Conservation (phyloP, 73 alveolate genomes). For the Tetrahymena thermophila region DNA sequence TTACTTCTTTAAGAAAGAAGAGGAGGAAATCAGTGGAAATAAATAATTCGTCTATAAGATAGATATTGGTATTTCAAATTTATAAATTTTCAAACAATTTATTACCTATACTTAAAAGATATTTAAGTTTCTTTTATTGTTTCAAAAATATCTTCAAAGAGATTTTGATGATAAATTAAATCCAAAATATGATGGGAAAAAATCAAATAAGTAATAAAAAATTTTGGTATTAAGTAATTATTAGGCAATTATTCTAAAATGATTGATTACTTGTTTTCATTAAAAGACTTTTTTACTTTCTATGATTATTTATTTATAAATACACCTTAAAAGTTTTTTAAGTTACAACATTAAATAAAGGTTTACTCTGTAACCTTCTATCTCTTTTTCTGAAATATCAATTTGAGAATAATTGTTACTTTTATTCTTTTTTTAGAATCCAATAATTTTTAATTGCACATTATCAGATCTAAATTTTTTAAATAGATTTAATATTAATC, state of each 20-base stretch:
- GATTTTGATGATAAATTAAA: not conserved
- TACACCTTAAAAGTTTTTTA: too few species aligned
- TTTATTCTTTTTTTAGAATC: too few species aligned
- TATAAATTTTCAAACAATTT: too few species aligned
- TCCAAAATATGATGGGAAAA: not conserved
- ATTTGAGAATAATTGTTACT: not conserved
- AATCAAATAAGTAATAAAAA: not conserved
- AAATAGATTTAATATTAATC: too few species aligned
- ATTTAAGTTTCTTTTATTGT: not conserved
- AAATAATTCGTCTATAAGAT: too few species aligned
- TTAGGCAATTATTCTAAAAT: not conserved
- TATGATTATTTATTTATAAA: too few species aligned
- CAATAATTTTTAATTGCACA: not conserved
- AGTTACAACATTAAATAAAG: not conserved
- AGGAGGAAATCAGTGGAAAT: too few species aligned
- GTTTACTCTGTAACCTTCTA: not conserved
- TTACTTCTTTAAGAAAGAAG: not conserved
- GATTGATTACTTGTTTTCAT: not conserved
- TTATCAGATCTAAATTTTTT: not conserved
- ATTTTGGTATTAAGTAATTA: not conserved
- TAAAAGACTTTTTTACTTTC: too few species aligned
- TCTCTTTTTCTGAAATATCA: not conserved
- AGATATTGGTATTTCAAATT: not conserved
- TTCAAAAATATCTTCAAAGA: not conserved
- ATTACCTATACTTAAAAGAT: not conserved